phyloP scores from a whole-genome alignment of 257 asterid genomes.

The Handroanthus guayacan region DNA sequence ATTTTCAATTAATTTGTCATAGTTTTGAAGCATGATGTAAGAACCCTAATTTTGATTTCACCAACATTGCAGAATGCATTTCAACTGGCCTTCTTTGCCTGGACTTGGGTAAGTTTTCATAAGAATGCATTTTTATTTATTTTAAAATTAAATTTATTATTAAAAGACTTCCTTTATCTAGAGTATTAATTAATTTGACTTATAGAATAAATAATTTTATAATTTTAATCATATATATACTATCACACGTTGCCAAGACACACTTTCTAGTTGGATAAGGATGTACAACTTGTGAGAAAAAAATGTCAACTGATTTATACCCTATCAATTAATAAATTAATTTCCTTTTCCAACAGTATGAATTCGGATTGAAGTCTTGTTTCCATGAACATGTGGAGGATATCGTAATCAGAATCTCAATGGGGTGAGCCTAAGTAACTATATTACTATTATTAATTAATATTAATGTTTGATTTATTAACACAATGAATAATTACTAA shows the following conservation, averaged over 20 bases:
- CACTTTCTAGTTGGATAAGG: too few relatives aligned
- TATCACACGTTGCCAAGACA: too few relatives aligned
- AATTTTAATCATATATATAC: too few relatives aligned
- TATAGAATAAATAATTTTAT: not conserved
- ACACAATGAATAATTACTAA: not conserved
- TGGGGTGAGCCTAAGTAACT: conserved; percentile 68
- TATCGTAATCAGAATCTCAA: conserved; percentile 69
- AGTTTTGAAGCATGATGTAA: not conserved
- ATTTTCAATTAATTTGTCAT: too few relatives aligned
- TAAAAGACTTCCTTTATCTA: not conserved
- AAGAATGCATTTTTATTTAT: not conserved
- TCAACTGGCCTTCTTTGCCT: conserved; percentile 92
- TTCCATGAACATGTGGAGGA: conserved; percentile 84
- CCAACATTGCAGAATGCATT: conserved; percentile 78
- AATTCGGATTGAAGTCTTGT: conserved; percentile 82
- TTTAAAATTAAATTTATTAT: too few relatives aligned
- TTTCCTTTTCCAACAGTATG: conserved; percentile 52
- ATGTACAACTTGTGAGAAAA: not conserved
- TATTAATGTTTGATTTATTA: not conserved
- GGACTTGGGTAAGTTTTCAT: conserved; percentile 78
- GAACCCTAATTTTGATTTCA: not conserved
- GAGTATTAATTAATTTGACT: not conserved
- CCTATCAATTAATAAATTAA: not conserved
- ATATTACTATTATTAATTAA: not conserved
- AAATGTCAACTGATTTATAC: not conserved